Evolutionary conservation across 192 early-diverging fungal species (phyloP), one percentile per base, ranked within the genome.

Genomic region (Backusella tuberculispora): DNA sequence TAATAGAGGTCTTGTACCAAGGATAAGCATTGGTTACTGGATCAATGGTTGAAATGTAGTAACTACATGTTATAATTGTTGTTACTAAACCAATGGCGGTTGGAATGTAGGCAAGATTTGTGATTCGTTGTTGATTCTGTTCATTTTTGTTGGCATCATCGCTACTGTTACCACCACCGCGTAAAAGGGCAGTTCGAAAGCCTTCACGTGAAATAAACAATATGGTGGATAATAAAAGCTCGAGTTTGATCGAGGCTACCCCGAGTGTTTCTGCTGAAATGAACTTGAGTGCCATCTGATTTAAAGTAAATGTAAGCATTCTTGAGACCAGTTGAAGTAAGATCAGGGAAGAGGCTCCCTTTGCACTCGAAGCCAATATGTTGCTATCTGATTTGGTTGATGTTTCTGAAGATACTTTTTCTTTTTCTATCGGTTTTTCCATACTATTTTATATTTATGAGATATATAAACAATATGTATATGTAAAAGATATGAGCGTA

Each of bases 151-250:
- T 42, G 6, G 24, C 48, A 19, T 34, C 14, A 17, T 66, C 9
- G 24, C 74, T n/a, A 38, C 10, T 42, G 38, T 77, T 84, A 12
- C 69, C 56, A n/a, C 37, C 42, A 26, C 86, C 80, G 14, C 94
- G 88, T 64, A 95, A 76, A 8, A 94, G 80, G 0, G 91, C 93
- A 78, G 84, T 90, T 40, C 94, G 85, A 53, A 93, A 88, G 40
- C 90, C 91, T 72, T 95, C 93, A 34, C 98, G 83, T 1, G 95
- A 96, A 13, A 99, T 83, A 84, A 99, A 98, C 44, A 98, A 80
- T 24, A 98, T 91, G 0, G 96, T 96, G n/a, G 94, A 90, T 9
- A 93, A 85, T 15, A 97, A 78, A 14, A 99, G 86, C 82, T 99
- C 96, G 37, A 98, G 82, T 44, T 92, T 84, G 12, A 95, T 92